Evolutionary conservation across 2,329 filamentous ascomycete genomes (phyloP), one percentile per base, ranked within the genome.

Genomic region (Akanthomyces uredinophilus): DNA sequence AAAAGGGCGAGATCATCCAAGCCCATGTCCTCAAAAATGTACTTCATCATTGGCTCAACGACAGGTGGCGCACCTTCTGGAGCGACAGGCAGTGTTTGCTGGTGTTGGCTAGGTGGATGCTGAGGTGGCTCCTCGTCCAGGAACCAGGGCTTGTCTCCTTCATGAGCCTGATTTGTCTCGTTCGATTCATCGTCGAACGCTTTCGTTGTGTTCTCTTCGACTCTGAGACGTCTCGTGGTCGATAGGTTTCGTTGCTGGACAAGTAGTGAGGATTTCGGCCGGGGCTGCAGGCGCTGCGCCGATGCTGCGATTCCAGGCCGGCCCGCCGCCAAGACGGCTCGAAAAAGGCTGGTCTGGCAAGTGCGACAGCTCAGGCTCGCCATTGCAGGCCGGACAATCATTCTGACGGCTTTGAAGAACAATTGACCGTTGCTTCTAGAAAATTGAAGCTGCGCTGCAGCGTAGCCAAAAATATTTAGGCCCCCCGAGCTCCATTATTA

Each of bases 11-110:
- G 79, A 62, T 92, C 85, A 71, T 97, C 92, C 46, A 99, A 79
- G 41, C 95, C 95, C 67, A 96, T 86, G 35, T 96, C 90, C 64
- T 93, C 85, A 7, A 91, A 92, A 1, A 92, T 81, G 70, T 92
- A 91, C 65, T 92, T 81, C 35, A 98, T 78, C 59, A 98, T 81
- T 3, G 87, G 83, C 29, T 83, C 75, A 5, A 97, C 80, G 18
- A 97, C 80, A 1, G 83, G 77, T 0, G 95, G 95, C 0, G 92
- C 79, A 62, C 87, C 81, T 1, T 81, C 76, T 0, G 93, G 93
- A 1, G 81, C 70, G n/a, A 78, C 77, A 20, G 83, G 84, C 8
- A 85, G 75, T 3, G 76, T 72, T 20, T 77, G 77, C 46, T 76
- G 75, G 64, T 78, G 77, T n/a, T 82, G 74, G 27, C 77, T 75